Base-by-base conservation (phyloP, 169 alveolate genomes). In the Plasmodium yoelii region DNA sequence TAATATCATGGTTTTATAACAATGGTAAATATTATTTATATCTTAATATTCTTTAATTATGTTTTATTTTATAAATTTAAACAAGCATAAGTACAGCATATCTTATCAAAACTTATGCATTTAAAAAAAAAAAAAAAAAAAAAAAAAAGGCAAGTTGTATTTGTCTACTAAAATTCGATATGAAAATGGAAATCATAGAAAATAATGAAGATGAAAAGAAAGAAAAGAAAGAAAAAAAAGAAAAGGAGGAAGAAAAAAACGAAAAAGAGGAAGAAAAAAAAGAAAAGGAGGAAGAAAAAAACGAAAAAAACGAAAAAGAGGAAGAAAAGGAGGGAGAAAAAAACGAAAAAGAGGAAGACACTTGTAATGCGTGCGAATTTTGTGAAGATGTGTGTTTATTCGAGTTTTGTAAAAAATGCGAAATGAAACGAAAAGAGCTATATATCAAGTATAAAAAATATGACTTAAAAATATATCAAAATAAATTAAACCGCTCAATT, bases 341-440 rank as follows among this genome's bases (percentile, higher is more conserved):
- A 13, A 51, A 12, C 2, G n/a, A n/a, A n/a, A n/a, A n/a, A n/a
- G n/a, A n/a, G n/a, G n/a, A n/a, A n/a, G n/a, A n/a, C n/a, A n/a
- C n/a, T n/a, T 80, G 90, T 47, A 42, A 80, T 56, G 90, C 90
- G 0, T 80, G 90, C 42, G 56, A 53, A 28, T 24, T 59, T 6
- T 80, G 90, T 34, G 90, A 80, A 10, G 90, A 80, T 42, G 72
- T 67, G n/a, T 80, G 90, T 18, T 80, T 39, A 24, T 80, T 82
- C 26, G 22, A 12, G 19, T 10, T 60, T 18, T 80, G 90, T 28
- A 28, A 59, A 22, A 65, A 44, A 9, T 80, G 90, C 22, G 42
- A 65, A 67, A 19, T 24, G 55, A 80, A 80, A 59, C 53, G 71
- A 60, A 80, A 80, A 59, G 22, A 67, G 7, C 12, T 80, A 22